These are phyloP conservation scores for Russula sp. DNA, from an alignment of 768 basidiomycete genomes.

Conservation along the genomic window DNA sequence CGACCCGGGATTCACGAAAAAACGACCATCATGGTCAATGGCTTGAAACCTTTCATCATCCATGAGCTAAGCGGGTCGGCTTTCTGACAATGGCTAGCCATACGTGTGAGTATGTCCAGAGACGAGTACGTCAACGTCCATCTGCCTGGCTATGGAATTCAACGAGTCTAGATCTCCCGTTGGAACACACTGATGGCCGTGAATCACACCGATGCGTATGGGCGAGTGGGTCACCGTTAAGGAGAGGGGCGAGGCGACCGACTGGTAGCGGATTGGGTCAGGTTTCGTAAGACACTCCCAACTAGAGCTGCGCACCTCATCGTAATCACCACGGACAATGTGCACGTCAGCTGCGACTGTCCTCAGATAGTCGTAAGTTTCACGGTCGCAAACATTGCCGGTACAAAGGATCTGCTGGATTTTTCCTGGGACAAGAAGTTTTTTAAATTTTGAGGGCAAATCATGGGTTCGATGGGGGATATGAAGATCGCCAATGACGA, in stretches of 20 bases:
- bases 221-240: constrained; percentile 74
- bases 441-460: constrained; percentile 93
- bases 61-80: not conserved
- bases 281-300: not conserved
- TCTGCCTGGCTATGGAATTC: constrained; percentile 79
- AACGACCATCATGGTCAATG: constrained; percentile 81
- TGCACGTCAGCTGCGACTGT: constrained; percentile 92
- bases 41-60: constrained; percentile 74
- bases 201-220: constrained; percentile 86
- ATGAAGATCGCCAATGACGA: constrained; percentile 95
- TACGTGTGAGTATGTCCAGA: constrained; percentile 94
- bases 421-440: constrained; percentile 82
- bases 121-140: constrained; percentile 95
- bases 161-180: constrained; percentile 90
- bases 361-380: constrained; percentile 93
- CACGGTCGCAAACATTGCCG: constrained; percentile 94
- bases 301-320: constrained; percentile 58
- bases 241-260: constrained; percentile 69
- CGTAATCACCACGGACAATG: constrained; percentile 90
- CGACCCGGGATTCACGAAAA: constrained; percentile 94
- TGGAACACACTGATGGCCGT: constrained; percentile 91
- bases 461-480: constrained; percentile 89
- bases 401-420: constrained; percentile 98
- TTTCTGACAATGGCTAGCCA: constrained; percentile 25
- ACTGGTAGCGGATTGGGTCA: constrained; percentile 32